phyloP scores from a whole-genome alignment of 2,329 filamentous ascomycete species.

The Aspergillus sp. region DNA sequence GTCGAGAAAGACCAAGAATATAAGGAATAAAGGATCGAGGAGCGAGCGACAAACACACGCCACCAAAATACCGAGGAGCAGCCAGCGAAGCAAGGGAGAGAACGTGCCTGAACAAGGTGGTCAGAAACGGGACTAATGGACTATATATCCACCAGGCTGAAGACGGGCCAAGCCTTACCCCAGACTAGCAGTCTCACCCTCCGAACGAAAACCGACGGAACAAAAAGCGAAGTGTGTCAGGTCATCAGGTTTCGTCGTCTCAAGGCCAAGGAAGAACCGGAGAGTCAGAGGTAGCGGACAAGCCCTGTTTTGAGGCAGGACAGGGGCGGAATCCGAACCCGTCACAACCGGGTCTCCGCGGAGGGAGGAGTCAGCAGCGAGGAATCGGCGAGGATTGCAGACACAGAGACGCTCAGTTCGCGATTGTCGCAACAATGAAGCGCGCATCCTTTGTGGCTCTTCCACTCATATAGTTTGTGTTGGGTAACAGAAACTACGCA shows the following conservation, averaged over 20 bases:
- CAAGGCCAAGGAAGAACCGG: neutral
- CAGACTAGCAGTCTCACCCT: neutral
- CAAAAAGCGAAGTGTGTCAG: too few relatives aligned
- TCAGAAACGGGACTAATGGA: neutral
- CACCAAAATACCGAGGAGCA: neutral
- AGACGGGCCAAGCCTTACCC: neutral
- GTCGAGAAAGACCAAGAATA: neutral
- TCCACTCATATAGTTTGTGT: slow-evolving; percentile 36
- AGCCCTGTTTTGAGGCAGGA: slow-evolving; percentile 3
- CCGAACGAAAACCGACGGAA: too few relatives aligned
- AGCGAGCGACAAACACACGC: neutral
- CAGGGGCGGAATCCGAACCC: too few relatives aligned
- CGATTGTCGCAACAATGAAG: neutral
- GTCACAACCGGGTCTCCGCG: slow-evolving; percentile 13
- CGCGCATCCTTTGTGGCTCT: slow-evolving; percentile 13
- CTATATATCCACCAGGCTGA: slow-evolving; percentile 2
- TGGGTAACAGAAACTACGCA: slow-evolving; percentile 37
- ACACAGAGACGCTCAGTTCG: neutral
- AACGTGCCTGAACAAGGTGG: neutral
- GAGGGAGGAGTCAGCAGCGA: neutral
- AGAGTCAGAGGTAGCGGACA: neutral
- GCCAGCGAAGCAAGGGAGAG: neutral
- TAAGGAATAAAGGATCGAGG: too few relatives aligned
- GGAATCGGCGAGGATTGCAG: too few relatives aligned
- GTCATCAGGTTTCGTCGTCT: too few relatives aligned